Conservation (phyloP, 2,329 filamentous ascomycete species). For the Clarireedia paspali region DNA sequence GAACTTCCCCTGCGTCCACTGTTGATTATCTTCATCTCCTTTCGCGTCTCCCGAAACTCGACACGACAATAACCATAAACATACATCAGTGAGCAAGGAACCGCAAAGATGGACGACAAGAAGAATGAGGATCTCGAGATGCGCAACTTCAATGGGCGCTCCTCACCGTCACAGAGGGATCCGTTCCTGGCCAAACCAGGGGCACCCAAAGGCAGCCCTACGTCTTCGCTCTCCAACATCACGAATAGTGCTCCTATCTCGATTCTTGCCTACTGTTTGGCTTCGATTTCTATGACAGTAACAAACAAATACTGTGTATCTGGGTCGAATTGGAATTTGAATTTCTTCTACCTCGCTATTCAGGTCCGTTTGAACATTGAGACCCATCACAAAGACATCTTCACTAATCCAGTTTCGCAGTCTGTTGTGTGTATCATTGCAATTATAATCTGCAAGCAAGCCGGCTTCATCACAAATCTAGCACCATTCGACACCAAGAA, state of each 20-base stretch:
- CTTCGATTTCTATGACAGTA: slow-evolving; percentile 99
- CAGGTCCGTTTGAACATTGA: slow-evolving; percentile 56
- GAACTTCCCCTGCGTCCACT: too few species aligned
- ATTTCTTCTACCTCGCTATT: slow-evolving; percentile 87
- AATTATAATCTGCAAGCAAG: slow-evolving; percentile 74
- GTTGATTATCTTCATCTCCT: background rate
- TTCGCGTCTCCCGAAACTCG: slow-evolving; percentile 11
- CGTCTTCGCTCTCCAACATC: slow-evolving; percentile 32
- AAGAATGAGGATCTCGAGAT: slow-evolving; percentile 65
- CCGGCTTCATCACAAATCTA: slow-evolving; percentile 74
- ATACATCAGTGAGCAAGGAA: slow-evolving; percentile 1
- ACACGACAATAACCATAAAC: slow-evolving; percentile 10
- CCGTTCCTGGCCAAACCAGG: slow-evolving; percentile 29
- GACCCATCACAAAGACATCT: background rate
- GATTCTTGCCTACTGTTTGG: slow-evolving; percentile 83
- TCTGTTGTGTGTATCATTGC: slow-evolving; percentile 81
- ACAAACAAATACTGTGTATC: slow-evolving; percentile 99
- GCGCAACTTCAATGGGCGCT: slow-evolving; percentile 30
- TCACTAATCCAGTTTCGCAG: slow-evolving; percentile 38
- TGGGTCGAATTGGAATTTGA: slow-evolving; percentile 85
- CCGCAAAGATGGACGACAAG: slow-evolving; percentile 67
- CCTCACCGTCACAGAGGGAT: slow-evolving; percentile 31
- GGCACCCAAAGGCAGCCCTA: slow-evolving; percentile 24
- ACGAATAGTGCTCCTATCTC: slow-evolving; percentile 73
- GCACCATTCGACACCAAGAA: slow-evolving; percentile 79